phyloP scores from a whole-genome alignment of 1,139 yeast genomes.

The Nakaseomyces uthaithaninus region DNA sequence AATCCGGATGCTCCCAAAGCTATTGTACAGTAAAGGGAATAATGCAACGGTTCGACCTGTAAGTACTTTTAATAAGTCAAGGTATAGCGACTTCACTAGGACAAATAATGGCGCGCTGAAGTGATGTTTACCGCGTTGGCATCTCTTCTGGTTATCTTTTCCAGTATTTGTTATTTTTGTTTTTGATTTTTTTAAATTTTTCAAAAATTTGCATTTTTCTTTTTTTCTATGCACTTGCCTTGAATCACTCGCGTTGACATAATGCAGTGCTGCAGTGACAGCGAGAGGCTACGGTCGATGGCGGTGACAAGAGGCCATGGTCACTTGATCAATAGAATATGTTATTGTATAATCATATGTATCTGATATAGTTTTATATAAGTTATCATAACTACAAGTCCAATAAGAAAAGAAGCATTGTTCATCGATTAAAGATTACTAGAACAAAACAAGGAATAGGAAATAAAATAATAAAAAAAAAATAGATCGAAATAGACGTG shows the following conservation, averaged over 20 bases:
- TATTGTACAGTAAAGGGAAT: too few relatives aligned
- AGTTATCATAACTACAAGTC: conserved; percentile 1
- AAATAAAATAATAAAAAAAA: background rate
- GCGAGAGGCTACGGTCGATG: too few relatives aligned
- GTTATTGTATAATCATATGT: conserved; percentile 2
- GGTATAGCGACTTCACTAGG: too few relatives aligned
- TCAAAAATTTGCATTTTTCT: background rate
- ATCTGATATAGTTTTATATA: background rate
- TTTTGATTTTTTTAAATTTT: background rate
- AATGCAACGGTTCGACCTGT: too few relatives aligned
- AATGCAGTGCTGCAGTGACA: background rate
- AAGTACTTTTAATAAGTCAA: too few relatives aligned
- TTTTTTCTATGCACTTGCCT: background rate
- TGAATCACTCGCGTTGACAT: background rate
- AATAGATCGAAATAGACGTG: background rate
- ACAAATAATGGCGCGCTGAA: too few relatives aligned
- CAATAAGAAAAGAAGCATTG: background rate
- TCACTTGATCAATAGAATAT: background rate
- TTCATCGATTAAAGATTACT: too few relatives aligned
- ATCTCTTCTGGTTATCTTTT: background rate
- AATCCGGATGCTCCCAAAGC: too few relatives aligned
- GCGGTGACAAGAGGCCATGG: too few relatives aligned
- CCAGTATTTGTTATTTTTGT: background rate
- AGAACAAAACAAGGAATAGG: too few relatives aligned
- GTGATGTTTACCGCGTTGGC: too few relatives aligned